Percentiles rank a stretch among this genome's conserved stretches.
These are phyloP conservation scores for Venturia nashicola DNA, from an alignment of 2,329 filamentous ascomycete genomes.

Conservation along the genomic window DNA sequence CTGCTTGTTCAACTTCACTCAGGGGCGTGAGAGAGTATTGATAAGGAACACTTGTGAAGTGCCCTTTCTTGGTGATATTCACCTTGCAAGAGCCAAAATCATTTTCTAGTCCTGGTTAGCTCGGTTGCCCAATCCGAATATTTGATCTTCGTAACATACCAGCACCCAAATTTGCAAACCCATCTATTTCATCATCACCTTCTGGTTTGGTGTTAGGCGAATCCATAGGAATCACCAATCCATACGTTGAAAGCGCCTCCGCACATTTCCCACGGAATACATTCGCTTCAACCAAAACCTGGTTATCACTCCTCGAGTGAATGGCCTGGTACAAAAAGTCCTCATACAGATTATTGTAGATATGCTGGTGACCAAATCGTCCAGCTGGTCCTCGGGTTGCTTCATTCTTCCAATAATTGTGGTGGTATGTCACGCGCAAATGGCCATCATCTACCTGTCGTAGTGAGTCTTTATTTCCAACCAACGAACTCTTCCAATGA, in stretches of 20 bases:
- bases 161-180: conserved; percentile 41
- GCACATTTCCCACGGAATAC: conserved; percentile 35
- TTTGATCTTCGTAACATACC: conserved; percentile 22
- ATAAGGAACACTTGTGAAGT: conserved; percentile 38
- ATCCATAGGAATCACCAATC: conserved; percentile 42
- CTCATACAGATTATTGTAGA: conserved; percentile 39
- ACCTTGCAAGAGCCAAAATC: conserved; percentile 36
- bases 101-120: conserved; percentile 21
- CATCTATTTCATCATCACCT: conserved; percentile 42
- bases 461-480: conserved; percentile 29
- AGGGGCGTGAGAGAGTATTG: conserved; percentile 36
- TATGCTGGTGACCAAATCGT: conserved; percentile 37
- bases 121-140: background rate
- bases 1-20: conserved; percentile 27
- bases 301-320: conserved; percentile 37
- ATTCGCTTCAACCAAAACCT: conserved; percentile 38
- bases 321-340: conserved; percentile 37
- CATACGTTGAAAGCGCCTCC: conserved; percentile 41
- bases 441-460: conserved; percentile 31
- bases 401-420: conserved; percentile 36
- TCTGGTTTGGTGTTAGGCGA: conserved; percentile 41
- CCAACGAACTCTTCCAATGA: conserved; percentile 33
- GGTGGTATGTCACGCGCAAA: conserved; percentile 38
- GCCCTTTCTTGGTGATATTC: conserved; percentile 41
- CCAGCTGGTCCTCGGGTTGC: conserved; percentile 37